phyloP scores from a whole-genome alignment of 768 basidiomycete species.

The Xanthoconium stramineum region DNA sequence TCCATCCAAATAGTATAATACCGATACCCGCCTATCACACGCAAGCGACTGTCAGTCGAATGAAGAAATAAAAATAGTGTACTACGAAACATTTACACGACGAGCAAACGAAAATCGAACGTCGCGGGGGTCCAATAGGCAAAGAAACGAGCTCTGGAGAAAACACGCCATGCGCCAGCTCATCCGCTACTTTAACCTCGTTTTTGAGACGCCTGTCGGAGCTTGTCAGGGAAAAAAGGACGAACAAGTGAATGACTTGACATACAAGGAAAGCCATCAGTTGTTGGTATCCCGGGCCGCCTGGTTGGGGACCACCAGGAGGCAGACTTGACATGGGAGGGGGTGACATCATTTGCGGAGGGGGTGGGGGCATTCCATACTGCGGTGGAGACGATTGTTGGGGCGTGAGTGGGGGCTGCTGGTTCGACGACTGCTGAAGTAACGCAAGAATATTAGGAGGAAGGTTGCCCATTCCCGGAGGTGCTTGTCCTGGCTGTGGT shows the following conservation, averaged over 20 bases:
- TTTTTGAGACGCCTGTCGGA: conserved; percentile 27
- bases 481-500: conserved; percentile 33
- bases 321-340: conserved; percentile 40
- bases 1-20: no score
- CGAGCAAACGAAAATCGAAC: neutral
- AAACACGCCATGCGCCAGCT: no score
- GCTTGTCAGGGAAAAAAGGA: neutral
- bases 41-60: no score
- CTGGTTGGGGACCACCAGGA: conserved; percentile 41
- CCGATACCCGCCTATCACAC: no score
- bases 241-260: conserved; percentile 23
- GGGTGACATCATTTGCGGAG: conserved; percentile 43
- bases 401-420: conserved; percentile 31
- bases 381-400: conserved; percentile 27
- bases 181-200: conserved; percentile 14
- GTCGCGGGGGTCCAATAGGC: neutral
- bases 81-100: conserved; percentile 16
- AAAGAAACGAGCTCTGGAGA: neutral
- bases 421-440: conserved; percentile 50
- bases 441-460: conserved; percentile 71
- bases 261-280: conserved; percentile 69
- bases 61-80: conserved; percentile 24
- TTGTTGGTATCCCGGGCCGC: conserved; percentile 52
- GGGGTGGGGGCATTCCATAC: conserved; percentile 40
- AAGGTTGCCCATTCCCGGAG: conserved; percentile 38